Conservation (phyloP, 345 rosid species). For the Passiflora organensis region DNA sequence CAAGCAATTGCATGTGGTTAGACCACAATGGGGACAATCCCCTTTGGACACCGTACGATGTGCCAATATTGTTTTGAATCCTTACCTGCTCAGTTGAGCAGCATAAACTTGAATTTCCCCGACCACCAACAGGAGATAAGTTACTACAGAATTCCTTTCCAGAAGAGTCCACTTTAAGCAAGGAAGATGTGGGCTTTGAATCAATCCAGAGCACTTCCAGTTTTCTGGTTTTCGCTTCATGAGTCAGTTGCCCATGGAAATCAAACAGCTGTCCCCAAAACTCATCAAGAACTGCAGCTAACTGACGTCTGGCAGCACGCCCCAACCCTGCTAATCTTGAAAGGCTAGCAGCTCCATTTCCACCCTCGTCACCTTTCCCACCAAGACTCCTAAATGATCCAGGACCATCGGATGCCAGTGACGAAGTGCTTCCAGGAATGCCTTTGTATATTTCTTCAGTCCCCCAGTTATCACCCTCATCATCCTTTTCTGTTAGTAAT, state of each 20-base stretch:
- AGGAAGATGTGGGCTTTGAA: constrained; percentile 34
- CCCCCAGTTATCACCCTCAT: constrained; percentile 61
- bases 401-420: constrained; percentile 61
- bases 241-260: constrained; percentile 64
- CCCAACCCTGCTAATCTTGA: constrained; percentile 93
- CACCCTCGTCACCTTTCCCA: constrained; percentile 81
- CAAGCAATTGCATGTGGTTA: constrained; percentile 46
- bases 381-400: constrained; percentile 77
- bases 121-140: constrained; percentile 42
- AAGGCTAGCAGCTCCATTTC: constrained; percentile 82
- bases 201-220: constrained; percentile 51
- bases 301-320: constrained; percentile 86
- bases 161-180: constrained; percentile 46
- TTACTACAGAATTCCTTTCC: constrained; percentile 47
- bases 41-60: constrained; percentile 50
- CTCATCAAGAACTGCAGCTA: constrained; percentile 69
- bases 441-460: constrained; percentile 55
- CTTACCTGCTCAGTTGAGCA: constrained; percentile 58
- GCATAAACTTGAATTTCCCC: constrained; percentile 46
- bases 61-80: constrained; percentile 48
- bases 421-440: constrained; percentile 40
- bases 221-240: constrained; percentile 62
- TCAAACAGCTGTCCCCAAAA: constrained; percentile 94
- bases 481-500: constrained; percentile 46
- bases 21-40: constrained; percentile 54